Evolutionary conservation across 1,139 yeast genomes (phyloP).

Genomic region (Magnusiomyces magnusii): DNA sequence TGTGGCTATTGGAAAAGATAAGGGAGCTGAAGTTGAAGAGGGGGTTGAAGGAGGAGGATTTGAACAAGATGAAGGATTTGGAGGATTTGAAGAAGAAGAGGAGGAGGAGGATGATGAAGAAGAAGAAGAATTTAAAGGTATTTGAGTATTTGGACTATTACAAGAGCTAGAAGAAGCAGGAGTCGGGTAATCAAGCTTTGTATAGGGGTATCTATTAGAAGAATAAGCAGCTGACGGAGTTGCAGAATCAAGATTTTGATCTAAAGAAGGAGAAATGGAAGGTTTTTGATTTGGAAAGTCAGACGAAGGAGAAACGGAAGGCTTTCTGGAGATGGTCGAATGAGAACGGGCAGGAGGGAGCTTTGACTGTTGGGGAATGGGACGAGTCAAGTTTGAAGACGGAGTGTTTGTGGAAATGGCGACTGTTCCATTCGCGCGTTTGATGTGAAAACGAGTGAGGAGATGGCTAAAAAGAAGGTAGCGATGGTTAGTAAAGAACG

Average conservation of each 20-base stretch:
- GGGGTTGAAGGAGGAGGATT: not conserved
- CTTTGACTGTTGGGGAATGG: not conserved
- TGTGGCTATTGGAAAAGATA: not conserved
- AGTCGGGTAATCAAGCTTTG: not conserved
- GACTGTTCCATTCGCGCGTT: slow-evolving; percentile 9
- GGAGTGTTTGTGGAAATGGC: not conserved
- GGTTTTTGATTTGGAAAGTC: too few species aligned
- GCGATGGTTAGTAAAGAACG: too few species aligned
- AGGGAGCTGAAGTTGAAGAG: not conserved
- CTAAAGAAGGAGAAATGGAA: too few species aligned
- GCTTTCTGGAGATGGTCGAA: too few species aligned
- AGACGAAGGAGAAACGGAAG: too few species aligned
- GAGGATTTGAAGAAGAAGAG: not conserved
- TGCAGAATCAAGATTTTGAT: too few species aligned
- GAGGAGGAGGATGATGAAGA: not conserved
- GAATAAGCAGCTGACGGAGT: too few species aligned
- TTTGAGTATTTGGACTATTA: not conserved
- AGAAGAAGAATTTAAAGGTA: not conserved
- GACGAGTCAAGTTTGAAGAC: not conserved
- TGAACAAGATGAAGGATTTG: not conserved
- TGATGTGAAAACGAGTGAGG: slow-evolving; percentile 14
- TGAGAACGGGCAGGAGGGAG: not conserved
- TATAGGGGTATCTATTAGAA: not conserved
- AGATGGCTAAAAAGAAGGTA: slow-evolving; percentile 9
- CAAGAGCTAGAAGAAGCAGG: not conserved